Conservation (phyloP, 495 filamentous ascomycete species). For the Hypoxylon trugodes region DNA sequence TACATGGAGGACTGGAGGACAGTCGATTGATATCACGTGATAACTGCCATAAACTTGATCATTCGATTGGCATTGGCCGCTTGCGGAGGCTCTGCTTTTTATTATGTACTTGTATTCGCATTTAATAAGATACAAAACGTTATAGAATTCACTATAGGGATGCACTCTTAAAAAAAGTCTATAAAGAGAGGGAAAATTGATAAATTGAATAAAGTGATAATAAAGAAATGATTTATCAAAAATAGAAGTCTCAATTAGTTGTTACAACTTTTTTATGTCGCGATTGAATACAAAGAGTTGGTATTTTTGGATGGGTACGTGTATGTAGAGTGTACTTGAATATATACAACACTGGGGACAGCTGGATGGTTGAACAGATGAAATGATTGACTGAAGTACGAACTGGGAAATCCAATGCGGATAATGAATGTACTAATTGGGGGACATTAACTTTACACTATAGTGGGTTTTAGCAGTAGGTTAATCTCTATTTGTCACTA, state of each 20-base stretch:
- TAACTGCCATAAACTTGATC: conserved; percentile 2
- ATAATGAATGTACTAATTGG: too few relatives aligned
- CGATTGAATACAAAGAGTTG: neutral
- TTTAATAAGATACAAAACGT: neutral
- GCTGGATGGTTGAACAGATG: too few relatives aligned
- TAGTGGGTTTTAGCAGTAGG: too few relatives aligned
- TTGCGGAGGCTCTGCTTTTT: conserved; percentile 9
- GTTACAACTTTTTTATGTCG: neutral
- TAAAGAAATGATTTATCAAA: neutral
- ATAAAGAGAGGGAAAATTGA: neutral
- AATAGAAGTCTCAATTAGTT: neutral
- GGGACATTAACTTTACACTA: too few relatives aligned
- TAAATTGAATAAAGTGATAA: neutral
- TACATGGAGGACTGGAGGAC: neutral
- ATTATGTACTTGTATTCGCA: neutral
- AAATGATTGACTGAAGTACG: too few relatives aligned
- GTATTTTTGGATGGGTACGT: too few relatives aligned
- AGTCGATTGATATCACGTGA: neutral
- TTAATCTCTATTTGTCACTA: too few relatives aligned
- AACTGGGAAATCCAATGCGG: too few relatives aligned
- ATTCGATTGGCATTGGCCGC: conserved; percentile 22
- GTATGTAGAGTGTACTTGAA: too few relatives aligned
- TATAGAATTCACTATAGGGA: neutral
- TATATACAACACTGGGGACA: too few relatives aligned
- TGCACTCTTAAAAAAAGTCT: neutral